These are phyloP conservation scores for Colletotrichum truncatum DNA, from an alignment of 2,329 filamentous ascomycete species.

Conservation along the genomic window DNA sequence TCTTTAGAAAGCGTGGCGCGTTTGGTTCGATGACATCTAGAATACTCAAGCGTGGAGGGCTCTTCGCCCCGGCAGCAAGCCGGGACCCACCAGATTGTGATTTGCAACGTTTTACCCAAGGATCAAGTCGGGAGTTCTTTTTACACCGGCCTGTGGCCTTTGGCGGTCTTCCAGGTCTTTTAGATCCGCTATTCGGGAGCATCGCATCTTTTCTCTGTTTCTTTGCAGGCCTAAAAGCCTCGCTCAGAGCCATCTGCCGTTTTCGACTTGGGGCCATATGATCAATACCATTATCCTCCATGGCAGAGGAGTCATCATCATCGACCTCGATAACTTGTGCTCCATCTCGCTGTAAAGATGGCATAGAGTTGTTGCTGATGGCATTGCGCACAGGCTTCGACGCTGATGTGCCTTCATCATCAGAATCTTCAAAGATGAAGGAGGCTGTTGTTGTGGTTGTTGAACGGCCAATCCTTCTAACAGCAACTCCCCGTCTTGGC, in stretches of 20 bases:
- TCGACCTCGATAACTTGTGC: constrained; percentile 37
- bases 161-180: constrained; percentile 35
- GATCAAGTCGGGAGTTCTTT: neutral
- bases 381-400: neutral
- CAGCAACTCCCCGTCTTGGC: constrained; percentile 59
- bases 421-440: constrained; percentile 55
- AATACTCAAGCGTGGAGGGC: constrained; percentile 62
- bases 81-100: neutral
- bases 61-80: constrained; percentile 34
- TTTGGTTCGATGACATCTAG: constrained; percentile 64
- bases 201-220: constrained; percentile 36
- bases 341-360: neutral
- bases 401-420: constrained; percentile 43
- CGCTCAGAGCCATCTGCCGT: constrained; percentile 43
- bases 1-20: constrained; percentile 66
- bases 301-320: constrained; percentile 45
- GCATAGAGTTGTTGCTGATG: neutral
- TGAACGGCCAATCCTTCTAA: constrained; percentile 48
- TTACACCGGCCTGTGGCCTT: neutral
- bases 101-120: neutral
- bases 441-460: neutral
- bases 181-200: constrained; percentile 27
- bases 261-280: constrained; percentile 57
- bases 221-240: constrained; percentile 37
- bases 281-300: constrained; percentile 64